Conservation (phyloP, 1,139 yeast genomes). For the Candida sanyaensis region DNA sequence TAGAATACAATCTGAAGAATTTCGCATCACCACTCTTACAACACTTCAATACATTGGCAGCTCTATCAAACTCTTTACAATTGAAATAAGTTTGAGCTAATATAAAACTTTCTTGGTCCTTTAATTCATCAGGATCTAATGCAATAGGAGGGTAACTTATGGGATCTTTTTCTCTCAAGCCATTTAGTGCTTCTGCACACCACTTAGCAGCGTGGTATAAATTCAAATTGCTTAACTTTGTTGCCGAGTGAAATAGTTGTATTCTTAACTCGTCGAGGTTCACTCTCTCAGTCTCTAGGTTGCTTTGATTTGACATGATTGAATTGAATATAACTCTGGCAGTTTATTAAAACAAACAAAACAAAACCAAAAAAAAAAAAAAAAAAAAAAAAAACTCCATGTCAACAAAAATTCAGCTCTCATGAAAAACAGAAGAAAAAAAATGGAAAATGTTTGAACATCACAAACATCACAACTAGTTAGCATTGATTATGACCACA, state of each 20-base stretch:
- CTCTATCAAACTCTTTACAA: slow-evolving; percentile 84
- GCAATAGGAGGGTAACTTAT: slow-evolving; percentile 5
- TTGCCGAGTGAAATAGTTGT: slow-evolving; percentile 28
- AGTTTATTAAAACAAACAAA: slow-evolving; percentile 1
- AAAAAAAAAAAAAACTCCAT: not conserved
- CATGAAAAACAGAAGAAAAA: not conserved
- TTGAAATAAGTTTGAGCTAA: slow-evolving; percentile 78
- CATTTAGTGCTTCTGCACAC: slow-evolving; percentile 76
- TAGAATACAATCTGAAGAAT: slow-evolving; percentile 70
- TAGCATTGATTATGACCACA: not conserved
- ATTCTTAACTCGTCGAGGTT: slow-evolving; percentile 18
- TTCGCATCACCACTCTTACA: slow-evolving; percentile 56
- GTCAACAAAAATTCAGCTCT: too few species aligned
- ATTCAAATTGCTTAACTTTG: slow-evolving; percentile 41
- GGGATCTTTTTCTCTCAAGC: slow-evolving; percentile 20
- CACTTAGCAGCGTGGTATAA: slow-evolving; percentile 76
- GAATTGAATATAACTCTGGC: not conserved
- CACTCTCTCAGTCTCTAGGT: slow-evolving; percentile 6
- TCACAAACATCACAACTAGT: not conserved
- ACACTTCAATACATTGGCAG: slow-evolving; percentile 58
- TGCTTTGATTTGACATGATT: not conserved
- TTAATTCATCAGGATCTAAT: slow-evolving; percentile 29
- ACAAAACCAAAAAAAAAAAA: not conserved
- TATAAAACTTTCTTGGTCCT: slow-evolving; percentile 36
- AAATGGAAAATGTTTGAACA: too few species aligned